Evolutionary conservation across 441 rosid genomes (phyloP), one percentile per base, ranked within the genome.

Genomic region (Breynia disticha): DNA sequence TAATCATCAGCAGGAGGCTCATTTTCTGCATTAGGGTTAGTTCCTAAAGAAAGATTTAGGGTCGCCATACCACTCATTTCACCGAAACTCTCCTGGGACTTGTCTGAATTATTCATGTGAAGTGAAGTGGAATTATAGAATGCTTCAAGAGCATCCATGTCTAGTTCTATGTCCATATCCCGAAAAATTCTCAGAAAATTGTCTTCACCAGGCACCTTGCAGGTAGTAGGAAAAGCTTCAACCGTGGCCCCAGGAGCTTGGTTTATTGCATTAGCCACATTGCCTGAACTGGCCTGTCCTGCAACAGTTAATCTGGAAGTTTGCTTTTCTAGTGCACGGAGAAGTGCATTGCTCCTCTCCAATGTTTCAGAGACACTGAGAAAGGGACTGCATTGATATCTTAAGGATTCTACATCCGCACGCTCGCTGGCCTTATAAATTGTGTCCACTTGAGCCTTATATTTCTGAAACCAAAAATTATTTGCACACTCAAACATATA

Each of bases 371-470:
- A 41, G 15, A 41, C 15, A 3, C 7, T 11, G 44, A 11, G 44
- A 41, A 15, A 11, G 44, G 15, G 13, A 41, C 15, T 41, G 10
- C 35, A 28, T 2, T 41, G 44, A 11, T 41, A 11, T 6, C n/a
- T 11, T 15, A 41, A 15, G 44, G 13, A 3, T 41, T 41, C 44
- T 1, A 15, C 44, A 11, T 41, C 15, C 44, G 3, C 13, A 28
- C 1, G 35, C 35, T 28, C 35, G 9, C n/a, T 41, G 44, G 44
- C 35, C 45, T 67, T 58, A 5, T 1, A 46, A 47, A 68, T 51
- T 3, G 18, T 66, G 32, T 64, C 59, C 44, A 64, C 65, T 56
- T 65, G 72, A 67, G 58, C 14, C 66, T 66, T 83, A 59, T 68
- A 72, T 64, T 72, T 76, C 81, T 77, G 68, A 42, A 58, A 64